Conservation (phyloP, 148 eudicot species). For the Camellia sinensis region DNA sequence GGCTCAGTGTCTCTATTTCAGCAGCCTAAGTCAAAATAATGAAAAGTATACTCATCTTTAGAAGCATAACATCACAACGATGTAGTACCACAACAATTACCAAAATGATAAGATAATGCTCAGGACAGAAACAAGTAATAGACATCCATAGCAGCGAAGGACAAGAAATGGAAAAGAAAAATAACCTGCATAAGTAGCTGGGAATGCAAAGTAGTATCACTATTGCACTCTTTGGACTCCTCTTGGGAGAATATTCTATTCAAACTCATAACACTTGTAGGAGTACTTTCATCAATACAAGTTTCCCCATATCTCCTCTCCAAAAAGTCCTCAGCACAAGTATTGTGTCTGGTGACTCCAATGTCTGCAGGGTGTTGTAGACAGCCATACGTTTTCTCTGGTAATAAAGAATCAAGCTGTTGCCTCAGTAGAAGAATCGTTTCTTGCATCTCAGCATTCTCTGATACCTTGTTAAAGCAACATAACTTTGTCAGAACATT, state of each 20-base stretch:
- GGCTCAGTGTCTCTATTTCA: conserved; percentile 56
- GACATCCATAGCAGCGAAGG: neutral
- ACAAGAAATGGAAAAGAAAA: neutral
- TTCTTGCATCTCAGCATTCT: conserved; percentile 39
- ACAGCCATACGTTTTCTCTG: conserved; percentile 30
- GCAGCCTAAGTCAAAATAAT: conserved; percentile 34
- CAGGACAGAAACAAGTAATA: neutral
- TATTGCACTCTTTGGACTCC: conserved; percentile 22
- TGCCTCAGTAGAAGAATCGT: conserved; percentile 32
- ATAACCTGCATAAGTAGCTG: conserved; percentile 43
- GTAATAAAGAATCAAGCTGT: conserved; percentile 31
- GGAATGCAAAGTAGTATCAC: conserved; percentile 26
- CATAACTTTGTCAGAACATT: conserved; percentile 3
- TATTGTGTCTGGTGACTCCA: neutral
- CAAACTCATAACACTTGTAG: conserved; percentile 39
- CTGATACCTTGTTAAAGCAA: conserved; percentile 16
- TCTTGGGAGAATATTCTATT: conserved; percentile 32
- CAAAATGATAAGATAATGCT: neutral
- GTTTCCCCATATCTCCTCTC: conserved; percentile 23
- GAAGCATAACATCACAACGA: neutral
- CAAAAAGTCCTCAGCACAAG: conserved; percentile 17
- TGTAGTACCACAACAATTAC: neutral
- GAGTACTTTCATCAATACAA: conserved; percentile 29
- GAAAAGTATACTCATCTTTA: neutral
- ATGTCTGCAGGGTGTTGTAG: conserved; percentile 5